Base-by-base conservation (phyloP, 2,329 filamentous ascomycete species). In the Dactylellina haptotyla region DNA sequence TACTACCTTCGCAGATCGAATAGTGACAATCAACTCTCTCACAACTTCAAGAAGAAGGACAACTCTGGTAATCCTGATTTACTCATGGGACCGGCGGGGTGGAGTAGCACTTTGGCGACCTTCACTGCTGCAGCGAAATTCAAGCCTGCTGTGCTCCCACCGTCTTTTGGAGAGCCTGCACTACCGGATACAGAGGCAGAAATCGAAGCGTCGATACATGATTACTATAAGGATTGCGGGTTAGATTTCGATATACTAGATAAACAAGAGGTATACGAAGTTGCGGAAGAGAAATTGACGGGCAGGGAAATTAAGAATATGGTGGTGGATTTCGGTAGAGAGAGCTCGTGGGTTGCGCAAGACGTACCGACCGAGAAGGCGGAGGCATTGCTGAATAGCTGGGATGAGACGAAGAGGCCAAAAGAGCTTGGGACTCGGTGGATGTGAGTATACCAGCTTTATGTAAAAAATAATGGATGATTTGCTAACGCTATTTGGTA, bases 291-390 rank as follows among this genome's bases (percentile, higher is more conserved):
- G 54, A 66, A 67, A 50, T 34, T 74, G 59, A 56, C 50, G 54
- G 62, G 62, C 30, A 61, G 25, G 41, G 70, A 74, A 18, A 20
- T 66, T 26, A 66, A 61, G 43, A 67, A 74, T 53, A 62, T 74
- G 48, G 70, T 74, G 26, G 63, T 74, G 32, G 70, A 74, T 63
- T 74, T 74, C 45, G 70, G 70, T 23, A 58, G 67, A 54, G 70
- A 74, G 63, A 74, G 45, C 37, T 57, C 70, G n/a, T 67, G 70
- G 61, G 70, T 66, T 56, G 46, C 62, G 18, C 58, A 65, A 34
- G 70, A 74, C 57, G 61, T 66, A 26, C 50, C 63, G 26, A 61
- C 56, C 2, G 70, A 53, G 48, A 67, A 74, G 46, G 58, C 58
- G 12, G 61, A 66, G 70, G 41, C n/a, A 2, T 28, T 66, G 28